phyloP scores from a whole-genome alignment of 1,284 basidiomycete genomes.

The Rhodofomes roseus region DNA sequence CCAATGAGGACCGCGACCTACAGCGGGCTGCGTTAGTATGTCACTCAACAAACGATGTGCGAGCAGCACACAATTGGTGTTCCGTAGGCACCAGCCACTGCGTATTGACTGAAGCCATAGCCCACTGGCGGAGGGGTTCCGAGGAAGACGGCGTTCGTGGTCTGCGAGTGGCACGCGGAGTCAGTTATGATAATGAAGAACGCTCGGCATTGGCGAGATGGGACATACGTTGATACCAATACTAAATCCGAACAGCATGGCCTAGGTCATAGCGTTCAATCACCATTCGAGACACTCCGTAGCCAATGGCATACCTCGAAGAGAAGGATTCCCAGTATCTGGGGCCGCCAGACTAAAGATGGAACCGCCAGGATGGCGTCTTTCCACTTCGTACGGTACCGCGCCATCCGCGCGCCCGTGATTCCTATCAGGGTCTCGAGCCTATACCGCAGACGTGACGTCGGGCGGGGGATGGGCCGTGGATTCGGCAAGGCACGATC shows the following conservation, averaged over 20 bases:
- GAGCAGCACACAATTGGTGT: conserved; percentile 53
- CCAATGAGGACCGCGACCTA: conserved; percentile 66
- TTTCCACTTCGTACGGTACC: conserved; percentile 56
- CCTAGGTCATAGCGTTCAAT: conserved; percentile 31
- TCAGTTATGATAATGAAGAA: background rate
- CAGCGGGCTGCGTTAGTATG: background rate
- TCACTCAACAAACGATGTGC: background rate
- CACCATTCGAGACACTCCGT: background rate
- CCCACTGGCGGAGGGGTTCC: conserved; percentile 54
- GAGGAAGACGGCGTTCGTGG: conserved; percentile 69
- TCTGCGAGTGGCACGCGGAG: conserved; percentile 31
- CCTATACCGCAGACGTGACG: conserved; percentile 48
- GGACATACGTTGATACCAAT: conserved; percentile 67
- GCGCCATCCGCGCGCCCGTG: conserved; percentile 59
- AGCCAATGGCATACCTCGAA: conserved; percentile 47
- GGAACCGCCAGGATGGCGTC: conserved; percentile 44
- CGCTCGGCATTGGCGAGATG: background rate
- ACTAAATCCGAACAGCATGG: conserved; percentile 60
- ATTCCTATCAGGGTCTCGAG: conserved; percentile 63
- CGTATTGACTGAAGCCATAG: conserved; percentile 51
- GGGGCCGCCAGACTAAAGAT: conserved; percentile 61
- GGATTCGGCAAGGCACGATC: conserved; percentile 60
- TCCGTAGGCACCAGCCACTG: conserved; percentile 54
- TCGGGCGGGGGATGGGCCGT: conserved; percentile 28
- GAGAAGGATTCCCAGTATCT: conserved; percentile 50